Base-by-base conservation (phyloP, 2,329 filamentous ascomycete genomes). In the Cladophialophora immunda region DNA sequence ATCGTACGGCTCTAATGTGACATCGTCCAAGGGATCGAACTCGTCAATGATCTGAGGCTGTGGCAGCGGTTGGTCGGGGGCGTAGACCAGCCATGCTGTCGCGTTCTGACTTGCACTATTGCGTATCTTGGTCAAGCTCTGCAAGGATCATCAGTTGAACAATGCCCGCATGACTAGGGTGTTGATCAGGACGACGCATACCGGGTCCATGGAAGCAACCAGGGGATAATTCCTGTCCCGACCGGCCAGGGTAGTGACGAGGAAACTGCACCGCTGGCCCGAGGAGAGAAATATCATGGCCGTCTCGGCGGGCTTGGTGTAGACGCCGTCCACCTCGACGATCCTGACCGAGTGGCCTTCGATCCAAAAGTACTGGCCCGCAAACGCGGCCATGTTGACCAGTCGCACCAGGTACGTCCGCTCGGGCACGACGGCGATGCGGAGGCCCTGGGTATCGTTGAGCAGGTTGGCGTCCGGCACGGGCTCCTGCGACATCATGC, bases 311-410 rank as follows among this genome's bases (percentile, higher is more conserved):
- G 77, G 76, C 7, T 77, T 72, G 1, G 72, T 71, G 54, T 74
- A 79, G 7, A 76, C 64, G 3, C 78, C 78, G 52, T 80, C 78
- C 2, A 79, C 70, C 53, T 78, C 77, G 4, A 80, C 76, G 2
- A 80, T 75, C 1, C 72, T 77, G 71, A 80, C 74, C 27, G 75
- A 71, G 67, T 80, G 78, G 11, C 74, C 77, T 68, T 81, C 79
- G 55, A 84, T 77, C 58, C 78, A 82, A 64, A 86, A 78, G 65
- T 83, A 83, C 69, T 85, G 83, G 19, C 77, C 79, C 0, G 81
- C 82, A 76, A 94, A 93, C 11, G 90, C 90, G n/a, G 88, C 90
- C 13, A 92, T 88, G 72, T 93, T 94, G 74, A 92, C 82, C 70
- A 93, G 80, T 25, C 89, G 89, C 72, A 94, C 83, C 17, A 92